Percentiles rank a stretch among this genome's conserved stretches.
These are phyloP conservation scores for Beauveria pseudobassiana DNA, from an alignment of 2,329 filamentous ascomycete species.

Conservation along the genomic window DNA sequence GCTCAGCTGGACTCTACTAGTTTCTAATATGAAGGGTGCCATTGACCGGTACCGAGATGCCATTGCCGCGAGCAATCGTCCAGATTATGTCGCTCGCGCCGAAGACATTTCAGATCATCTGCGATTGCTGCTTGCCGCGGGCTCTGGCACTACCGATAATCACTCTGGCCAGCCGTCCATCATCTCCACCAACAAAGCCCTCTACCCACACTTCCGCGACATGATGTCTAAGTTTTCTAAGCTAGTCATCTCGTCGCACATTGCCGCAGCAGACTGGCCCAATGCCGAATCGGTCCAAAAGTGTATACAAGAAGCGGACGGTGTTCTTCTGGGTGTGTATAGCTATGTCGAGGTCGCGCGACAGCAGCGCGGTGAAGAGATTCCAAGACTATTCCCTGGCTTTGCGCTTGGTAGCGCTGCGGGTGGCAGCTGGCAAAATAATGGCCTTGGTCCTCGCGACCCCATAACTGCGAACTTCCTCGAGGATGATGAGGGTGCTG, in stretches of 20 bases:
- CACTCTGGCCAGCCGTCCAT: conserved; percentile 99
- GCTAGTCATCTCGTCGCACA: conserved; percentile 93
- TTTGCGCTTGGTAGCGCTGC: conserved; percentile 80
- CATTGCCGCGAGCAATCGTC: conserved; percentile 74
- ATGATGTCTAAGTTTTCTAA: conserved; percentile 99
- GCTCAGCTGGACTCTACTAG: conserved; percentile 80
- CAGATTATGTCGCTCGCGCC: conserved; percentile 88
- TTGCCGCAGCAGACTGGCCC: conserved; percentile 92
- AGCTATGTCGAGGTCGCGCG: conserved; percentile 94
- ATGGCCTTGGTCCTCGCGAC: conserved; percentile 57
- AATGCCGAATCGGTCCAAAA: conserved; percentile 91
- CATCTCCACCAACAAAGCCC: conserved; percentile 92
- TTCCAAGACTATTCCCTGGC: conserved; percentile 85
- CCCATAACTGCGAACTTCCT: conserved; percentile 75
- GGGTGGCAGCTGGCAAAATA: conserved; percentile 84
- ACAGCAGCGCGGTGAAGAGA: conserved; percentile 87
- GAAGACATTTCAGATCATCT: conserved; percentile 98
- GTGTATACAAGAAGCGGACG: conserved; percentile 94
- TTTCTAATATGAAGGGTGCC: conserved; percentile 86
- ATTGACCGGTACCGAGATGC: conserved; percentile 86
- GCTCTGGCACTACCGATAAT: conserved; percentile 95
- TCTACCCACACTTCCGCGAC: conserved; percentile 95
- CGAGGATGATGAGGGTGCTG: conserved; percentile 67
- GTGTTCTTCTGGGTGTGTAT: conserved; percentile 86
- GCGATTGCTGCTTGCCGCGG: conserved; percentile 85